phyloP scores from a whole-genome alignment of 805 yeast genomes.

The Monosporozyma servazzii region DNA sequence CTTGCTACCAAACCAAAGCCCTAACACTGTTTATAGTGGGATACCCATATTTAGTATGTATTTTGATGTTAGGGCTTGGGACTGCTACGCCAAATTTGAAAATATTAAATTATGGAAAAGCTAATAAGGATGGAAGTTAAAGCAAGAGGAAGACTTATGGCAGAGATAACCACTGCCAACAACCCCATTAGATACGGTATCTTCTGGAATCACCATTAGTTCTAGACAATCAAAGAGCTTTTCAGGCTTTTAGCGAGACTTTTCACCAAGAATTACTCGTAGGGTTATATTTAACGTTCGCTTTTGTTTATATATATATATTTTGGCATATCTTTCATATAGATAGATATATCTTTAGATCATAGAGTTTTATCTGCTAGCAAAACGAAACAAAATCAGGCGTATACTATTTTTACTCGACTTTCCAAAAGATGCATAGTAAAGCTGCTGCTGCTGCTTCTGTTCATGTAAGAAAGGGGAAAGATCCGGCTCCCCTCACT shows the following conservation, averaged over 20 bases:
- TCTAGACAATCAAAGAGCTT: neutral
- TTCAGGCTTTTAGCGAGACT: neutral
- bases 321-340: no score
- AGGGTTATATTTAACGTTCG: neutral
- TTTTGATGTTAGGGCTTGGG: neutral
- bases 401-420: no score
- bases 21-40: neutral
- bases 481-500: slow-evolving; percentile 31
- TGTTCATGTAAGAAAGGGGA: slow-evolving; percentile 24
- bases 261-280: neutral
- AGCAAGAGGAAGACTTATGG: neutral
- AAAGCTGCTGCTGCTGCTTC: slow-evolving; percentile 32
- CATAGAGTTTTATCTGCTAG: no score
- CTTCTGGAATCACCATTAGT: neutral
- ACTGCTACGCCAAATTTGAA: neutral
- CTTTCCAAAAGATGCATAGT: slow-evolving; percentile 21
- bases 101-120: neutral
- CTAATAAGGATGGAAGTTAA: neutral
- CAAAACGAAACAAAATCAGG: no score
- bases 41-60: neutral
- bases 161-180: neutral
- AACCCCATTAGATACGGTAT: neutral
- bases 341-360: no score
- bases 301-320: neutral
- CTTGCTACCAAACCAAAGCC: neutral